These are phyloP conservation scores for Camellia oleifera DNA, from an alignment of 179 eudicot genomes.

Conservation along the genomic window DNA sequence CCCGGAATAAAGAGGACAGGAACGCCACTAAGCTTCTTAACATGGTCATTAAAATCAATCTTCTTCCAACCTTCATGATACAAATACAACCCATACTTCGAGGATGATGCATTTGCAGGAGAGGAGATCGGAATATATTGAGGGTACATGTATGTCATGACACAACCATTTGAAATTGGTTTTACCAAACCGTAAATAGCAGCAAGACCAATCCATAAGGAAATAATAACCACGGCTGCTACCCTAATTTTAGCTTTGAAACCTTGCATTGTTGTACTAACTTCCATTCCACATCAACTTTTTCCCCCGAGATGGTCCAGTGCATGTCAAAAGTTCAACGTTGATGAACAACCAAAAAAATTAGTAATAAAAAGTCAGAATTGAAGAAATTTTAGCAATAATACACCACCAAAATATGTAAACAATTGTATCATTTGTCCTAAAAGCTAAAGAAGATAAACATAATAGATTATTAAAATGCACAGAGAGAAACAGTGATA, in stretches of 20 bases:
- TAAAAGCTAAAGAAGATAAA: not conserved
- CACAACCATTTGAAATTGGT: constrained; percentile 79
- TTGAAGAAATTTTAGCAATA: not conserved
- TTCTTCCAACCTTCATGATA: constrained; percentile 98
- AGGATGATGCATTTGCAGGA: constrained; percentile 55
- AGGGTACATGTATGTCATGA: constrained; percentile 97
- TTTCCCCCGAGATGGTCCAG: not conserved
- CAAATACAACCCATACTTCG: constrained; percentile 79
- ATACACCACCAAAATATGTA: not conserved
- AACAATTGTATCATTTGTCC: not conserved
- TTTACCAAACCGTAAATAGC: constrained; percentile 58
- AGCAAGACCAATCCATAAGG: constrained; percentile 39
- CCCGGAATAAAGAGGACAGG: constrained; percentile 94
- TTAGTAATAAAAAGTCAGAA: not conserved
- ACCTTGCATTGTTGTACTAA: constrained; percentile 37
- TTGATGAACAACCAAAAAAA: constrained; percentile 9
- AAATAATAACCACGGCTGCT: constrained; percentile 39
- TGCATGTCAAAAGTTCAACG: constrained; percentile 9
- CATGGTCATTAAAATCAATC: constrained; percentile 74
- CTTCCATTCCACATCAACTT: constrained; percentile 14
- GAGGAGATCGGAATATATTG: constrained; percentile 79
- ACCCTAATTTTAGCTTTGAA: constrained; percentile 53
- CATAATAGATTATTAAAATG: not conserved
- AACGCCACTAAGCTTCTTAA: constrained; percentile 73
- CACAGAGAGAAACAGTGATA: not conserved